Percentiles rank a stretch among this genome's conserved stretches.
Evolutionary conservation across 1,284 basidiomycete genomes (phyloP).

Genomic region (Ceratobasidium sp.): DNA sequence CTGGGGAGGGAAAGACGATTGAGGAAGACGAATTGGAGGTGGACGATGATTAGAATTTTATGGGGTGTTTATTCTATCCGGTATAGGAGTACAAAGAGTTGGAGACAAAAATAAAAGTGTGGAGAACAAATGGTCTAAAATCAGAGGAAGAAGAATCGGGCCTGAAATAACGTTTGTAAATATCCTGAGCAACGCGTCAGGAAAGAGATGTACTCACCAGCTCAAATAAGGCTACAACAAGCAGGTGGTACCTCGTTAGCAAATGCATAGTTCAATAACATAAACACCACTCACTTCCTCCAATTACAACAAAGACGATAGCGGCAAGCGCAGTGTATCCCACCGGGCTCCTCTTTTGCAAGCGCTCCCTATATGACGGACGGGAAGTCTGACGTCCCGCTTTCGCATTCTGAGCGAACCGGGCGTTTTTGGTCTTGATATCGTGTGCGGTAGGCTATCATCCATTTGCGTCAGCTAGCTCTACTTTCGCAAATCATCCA

Average conservation of each 20-base stretch:
- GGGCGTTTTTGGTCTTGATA: constrained; percentile 79
- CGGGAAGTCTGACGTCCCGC: constrained; percentile 80
- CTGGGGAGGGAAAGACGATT: constrained; percentile 82
- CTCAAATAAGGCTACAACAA: constrained; percentile 75
- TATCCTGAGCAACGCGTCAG: constrained; percentile 48
- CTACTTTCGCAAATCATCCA: neutral
- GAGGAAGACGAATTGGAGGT: constrained; percentile 77
- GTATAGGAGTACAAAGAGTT: constrained; percentile 33
- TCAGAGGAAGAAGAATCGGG: constrained; percentile 32
- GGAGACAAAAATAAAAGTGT: constrained; percentile 8
- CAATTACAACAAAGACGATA: constrained; percentile 65
- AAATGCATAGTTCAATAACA: neutral
- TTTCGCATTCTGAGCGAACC: constrained; percentile 78
- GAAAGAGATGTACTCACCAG: constrained; percentile 60
- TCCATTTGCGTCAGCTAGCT: constrained; percentile 3
- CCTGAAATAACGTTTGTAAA: neutral
- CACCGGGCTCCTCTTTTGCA: constrained; percentile 77
- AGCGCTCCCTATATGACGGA: constrained; percentile 75
- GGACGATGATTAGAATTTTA: constrained; percentile 33
- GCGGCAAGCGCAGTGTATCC: constrained; percentile 54
- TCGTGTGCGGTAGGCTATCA: constrained; percentile 75
- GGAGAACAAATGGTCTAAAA: constrained; percentile 35
- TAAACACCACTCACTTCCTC: constrained; percentile 71
- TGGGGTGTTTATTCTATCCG: constrained; percentile 16
- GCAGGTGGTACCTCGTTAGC: neutral